Evolutionary conservation across 176 grass and related monocot genomes (phyloP).

Genomic region (Bothriochloa decipiens): DNA sequence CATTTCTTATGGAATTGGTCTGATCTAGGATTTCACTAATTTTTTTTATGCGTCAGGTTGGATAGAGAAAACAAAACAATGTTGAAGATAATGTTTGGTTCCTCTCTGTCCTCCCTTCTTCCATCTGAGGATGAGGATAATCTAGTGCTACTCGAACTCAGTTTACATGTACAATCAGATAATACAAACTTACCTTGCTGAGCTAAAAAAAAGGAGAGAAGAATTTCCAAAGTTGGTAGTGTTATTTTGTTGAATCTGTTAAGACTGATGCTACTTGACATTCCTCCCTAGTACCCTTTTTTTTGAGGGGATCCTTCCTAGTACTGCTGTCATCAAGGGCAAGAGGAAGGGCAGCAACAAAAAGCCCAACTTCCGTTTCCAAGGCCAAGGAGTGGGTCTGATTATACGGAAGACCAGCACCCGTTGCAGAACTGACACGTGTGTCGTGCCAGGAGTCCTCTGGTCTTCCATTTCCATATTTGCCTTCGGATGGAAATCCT

Average conservation of each 20-base stretch:
- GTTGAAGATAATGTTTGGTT: slow-evolving; percentile 31
- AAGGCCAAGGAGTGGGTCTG: background rate
- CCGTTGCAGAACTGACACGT: background rate
- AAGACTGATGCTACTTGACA: background rate
- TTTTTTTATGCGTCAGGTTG: slow-evolving; percentile 13
- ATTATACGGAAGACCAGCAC: background rate
- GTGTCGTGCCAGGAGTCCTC: background rate
- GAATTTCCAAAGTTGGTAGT: background rate
- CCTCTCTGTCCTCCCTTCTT: slow-evolving; percentile 14
- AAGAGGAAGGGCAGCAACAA: background rate
- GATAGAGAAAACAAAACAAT: slow-evolving; percentile 34
- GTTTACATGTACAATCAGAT: slow-evolving; percentile 39
- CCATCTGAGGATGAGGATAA: slow-evolving; percentile 30
- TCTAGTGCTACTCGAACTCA: slow-evolving; percentile 18
- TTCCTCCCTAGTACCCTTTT: background rate
- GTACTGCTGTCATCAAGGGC: background rate
- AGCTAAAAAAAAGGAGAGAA: background rate
- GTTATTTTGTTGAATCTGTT: slow-evolving; percentile 11
- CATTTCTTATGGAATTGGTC: slow-evolving; percentile 80
- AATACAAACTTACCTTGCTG: slow-evolving; percentile 7
- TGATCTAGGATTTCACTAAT: slow-evolving; percentile 41
- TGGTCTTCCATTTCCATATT: background rate
- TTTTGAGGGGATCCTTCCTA: no score
- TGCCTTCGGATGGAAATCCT: no score
- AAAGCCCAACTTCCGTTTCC: background rate